Evolutionary conservation across 1,139 yeast genomes (phyloP).

Genomic region (Debaryomycetaceae sp.): DNA sequence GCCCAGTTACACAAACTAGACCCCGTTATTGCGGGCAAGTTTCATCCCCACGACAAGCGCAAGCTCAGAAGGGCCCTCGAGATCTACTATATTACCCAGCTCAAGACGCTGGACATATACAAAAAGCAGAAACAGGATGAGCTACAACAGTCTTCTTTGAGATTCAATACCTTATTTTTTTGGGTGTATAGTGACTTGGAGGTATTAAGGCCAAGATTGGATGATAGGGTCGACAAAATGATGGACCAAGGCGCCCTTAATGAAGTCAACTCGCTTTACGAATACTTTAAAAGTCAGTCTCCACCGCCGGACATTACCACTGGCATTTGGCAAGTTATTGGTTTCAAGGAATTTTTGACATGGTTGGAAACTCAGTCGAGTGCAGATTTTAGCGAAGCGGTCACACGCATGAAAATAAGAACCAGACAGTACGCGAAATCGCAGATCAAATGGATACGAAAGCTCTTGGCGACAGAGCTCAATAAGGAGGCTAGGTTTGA

Average conservation of each 20-base stretch:
- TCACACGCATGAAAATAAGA: conserved; percentile 73
- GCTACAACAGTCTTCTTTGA: conserved; percentile 43
- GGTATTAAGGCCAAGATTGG: conserved; percentile 59
- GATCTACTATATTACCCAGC: conserved; percentile 64
- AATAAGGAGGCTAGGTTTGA: conserved; percentile 45
- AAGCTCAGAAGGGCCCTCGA: conserved; percentile 79
- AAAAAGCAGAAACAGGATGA: conserved; percentile 50
- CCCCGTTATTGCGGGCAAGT: conserved; percentile 71
- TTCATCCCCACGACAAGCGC: conserved; percentile 87
- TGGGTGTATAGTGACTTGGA: conserved; percentile 81
- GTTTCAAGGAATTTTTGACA: conserved; percentile 88
- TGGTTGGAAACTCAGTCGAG: conserved; percentile 46
- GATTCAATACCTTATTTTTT: conserved; percentile 65
- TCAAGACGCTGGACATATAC: conserved; percentile 68
- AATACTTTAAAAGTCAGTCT: conserved; percentile 25
- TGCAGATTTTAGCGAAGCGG: conserved; percentile 38
- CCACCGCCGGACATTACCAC: conserved; percentile 52
- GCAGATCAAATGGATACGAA: conserved; percentile 91
- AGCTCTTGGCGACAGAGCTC: conserved; percentile 62
- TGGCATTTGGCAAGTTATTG: conserved; percentile 95
- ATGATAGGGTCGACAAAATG: conserved; percentile 81
- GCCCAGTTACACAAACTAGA: conserved; percentile 50
- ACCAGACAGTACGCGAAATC: conserved; percentile 85
- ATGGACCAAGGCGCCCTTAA: conserved; percentile 59
- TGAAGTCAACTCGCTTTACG: conserved; percentile 61